These are phyloP conservation scores for Coemansia sp. DNA, from an alignment of 192 early-diverging fungal species.

Conservation along the genomic window DNA sequence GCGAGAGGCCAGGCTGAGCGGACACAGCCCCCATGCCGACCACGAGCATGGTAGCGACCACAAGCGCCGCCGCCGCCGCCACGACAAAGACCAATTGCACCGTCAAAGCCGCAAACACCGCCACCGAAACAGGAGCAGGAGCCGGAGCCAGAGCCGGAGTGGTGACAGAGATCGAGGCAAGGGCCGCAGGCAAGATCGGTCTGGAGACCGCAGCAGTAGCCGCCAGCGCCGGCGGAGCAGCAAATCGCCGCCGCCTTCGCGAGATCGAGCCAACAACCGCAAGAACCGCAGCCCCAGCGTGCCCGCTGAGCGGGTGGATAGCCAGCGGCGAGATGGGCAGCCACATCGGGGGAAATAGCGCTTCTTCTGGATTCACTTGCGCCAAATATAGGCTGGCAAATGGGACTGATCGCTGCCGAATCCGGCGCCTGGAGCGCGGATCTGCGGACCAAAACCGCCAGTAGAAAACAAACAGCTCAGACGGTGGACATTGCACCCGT, in stretches of 20 bases:
- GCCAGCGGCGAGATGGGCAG: not conserved
- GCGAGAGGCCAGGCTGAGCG: constrained; percentile 34
- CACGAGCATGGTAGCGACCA: not conserved
- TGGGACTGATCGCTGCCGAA: not conserved
- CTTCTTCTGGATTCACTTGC: too few species aligned
- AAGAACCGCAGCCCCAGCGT: not conserved
- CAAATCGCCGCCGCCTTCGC: constrained; percentile 4
- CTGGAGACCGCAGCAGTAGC: constrained; percentile 1
- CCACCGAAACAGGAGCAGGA: not conserved
- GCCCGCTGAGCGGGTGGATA: not conserved
- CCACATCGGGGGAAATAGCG: not conserved
- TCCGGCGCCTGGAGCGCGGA: not conserved
- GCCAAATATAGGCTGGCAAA: too few species aligned
- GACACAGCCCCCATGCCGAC: not conserved
- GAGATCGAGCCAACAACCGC: too few species aligned
- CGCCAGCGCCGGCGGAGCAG: constrained; percentile 11
- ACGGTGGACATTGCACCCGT: not conserved
- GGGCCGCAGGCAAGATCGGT: not conserved
- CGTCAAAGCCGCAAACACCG: not conserved
- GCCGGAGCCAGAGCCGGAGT: too few species aligned
- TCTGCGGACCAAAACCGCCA: constrained; percentile 5
- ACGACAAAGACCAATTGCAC: not conserved
- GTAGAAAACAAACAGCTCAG: constrained; percentile 4
- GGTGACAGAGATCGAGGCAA: not conserved
- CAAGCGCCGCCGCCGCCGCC: not conserved